phyloP scores from a whole-genome alignment of 768 basidiomycete genomes.

The Trametes elegans region DNA sequence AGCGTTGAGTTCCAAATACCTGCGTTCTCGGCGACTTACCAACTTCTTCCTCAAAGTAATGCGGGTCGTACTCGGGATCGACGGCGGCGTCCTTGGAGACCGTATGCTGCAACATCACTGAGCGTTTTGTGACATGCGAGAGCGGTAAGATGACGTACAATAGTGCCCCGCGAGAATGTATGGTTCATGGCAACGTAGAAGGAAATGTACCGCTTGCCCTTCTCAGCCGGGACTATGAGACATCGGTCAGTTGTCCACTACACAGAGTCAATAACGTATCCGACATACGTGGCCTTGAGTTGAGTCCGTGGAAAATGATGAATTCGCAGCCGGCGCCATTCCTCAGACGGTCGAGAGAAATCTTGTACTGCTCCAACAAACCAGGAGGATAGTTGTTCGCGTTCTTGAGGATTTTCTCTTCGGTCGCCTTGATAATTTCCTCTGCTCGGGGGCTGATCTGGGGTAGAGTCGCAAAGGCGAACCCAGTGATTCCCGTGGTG shows the following conservation, averaged over 20 bases:
- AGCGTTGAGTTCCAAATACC: neutral
- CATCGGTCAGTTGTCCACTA: neutral
- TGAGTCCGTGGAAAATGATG: conserved; percentile 30
- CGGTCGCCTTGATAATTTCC: conserved; percentile 24
- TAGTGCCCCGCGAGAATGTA: conserved; percentile 46
- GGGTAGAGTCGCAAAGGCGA: conserved; percentile 24
- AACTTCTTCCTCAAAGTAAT: conserved; percentile 33
- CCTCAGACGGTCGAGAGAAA: conserved; percentile 36
- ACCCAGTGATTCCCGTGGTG: conserved; percentile 27
- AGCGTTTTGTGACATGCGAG: neutral
- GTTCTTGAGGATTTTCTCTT: conserved; percentile 25
- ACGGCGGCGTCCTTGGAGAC: conserved; percentile 28
- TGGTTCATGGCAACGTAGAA: conserved; percentile 40
- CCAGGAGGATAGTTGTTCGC: conserved; percentile 31
- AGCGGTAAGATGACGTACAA: conserved; percentile 33
- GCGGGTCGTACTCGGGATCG: conserved; percentile 32
- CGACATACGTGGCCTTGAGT: conserved; percentile 27
- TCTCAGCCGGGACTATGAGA: conserved; percentile 32
- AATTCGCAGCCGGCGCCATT: conserved; percentile 32
- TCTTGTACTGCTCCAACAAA: conserved; percentile 38
- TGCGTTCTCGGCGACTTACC: conserved; percentile 12
- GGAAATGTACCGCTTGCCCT: conserved; percentile 43
- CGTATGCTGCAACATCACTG: conserved; percentile 27
- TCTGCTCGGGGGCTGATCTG: conserved; percentile 23
- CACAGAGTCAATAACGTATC: neutral